Conservation (phyloP, 2,329 filamentous ascomycete species). For the Aspergillus texensis region DNA sequence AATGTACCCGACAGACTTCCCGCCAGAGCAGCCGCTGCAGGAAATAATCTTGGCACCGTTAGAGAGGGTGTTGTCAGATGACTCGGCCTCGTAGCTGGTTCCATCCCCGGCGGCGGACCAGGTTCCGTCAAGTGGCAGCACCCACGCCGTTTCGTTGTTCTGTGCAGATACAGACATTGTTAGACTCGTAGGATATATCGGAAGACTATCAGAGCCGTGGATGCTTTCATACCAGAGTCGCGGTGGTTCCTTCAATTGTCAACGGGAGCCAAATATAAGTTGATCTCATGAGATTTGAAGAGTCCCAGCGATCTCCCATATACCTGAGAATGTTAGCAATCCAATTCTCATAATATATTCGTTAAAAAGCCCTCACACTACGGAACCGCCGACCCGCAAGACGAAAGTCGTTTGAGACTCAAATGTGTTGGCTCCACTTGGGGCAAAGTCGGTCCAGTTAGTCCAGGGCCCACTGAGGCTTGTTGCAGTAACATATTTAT, state of each 20-base stretch:
- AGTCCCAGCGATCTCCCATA: conserved; percentile 69
- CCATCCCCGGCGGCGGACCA: conserved; percentile 7
- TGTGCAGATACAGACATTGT: not conserved
- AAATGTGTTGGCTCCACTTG: conserved; percentile 62
- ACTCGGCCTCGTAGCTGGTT: conserved; percentile 6
- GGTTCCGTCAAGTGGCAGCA: conserved; percentile 7
- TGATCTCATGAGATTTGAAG: conserved; percentile 59
- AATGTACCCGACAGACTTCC: conserved; percentile 56
- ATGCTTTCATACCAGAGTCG: conserved; percentile 1
- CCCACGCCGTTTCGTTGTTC: conserved; percentile 10
- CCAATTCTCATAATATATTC: too few species aligned
- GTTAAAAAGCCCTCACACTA: conserved; percentile 36
- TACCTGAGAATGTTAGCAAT: conserved; percentile 41
- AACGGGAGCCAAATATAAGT: conserved; percentile 70
- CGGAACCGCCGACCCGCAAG: conserved; percentile 43
- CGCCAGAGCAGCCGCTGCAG: conserved; percentile 57
- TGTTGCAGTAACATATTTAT: conserved; percentile 49
- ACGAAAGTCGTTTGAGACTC: conserved; percentile 64
- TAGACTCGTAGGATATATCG: not conserved
- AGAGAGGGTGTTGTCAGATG: conserved; percentile 34
- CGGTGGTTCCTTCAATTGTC: conserved; percentile 11
- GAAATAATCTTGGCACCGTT: conserved; percentile 50
- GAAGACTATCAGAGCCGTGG: too few species aligned
- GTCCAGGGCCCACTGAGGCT: conserved; percentile 54
- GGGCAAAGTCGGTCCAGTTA: conserved; percentile 57